These are phyloP conservation scores for Dothideomycetidae sp. DNA, from an alignment of 2,329 filamentous ascomycete genomes.

Conservation along the genomic window DNA sequence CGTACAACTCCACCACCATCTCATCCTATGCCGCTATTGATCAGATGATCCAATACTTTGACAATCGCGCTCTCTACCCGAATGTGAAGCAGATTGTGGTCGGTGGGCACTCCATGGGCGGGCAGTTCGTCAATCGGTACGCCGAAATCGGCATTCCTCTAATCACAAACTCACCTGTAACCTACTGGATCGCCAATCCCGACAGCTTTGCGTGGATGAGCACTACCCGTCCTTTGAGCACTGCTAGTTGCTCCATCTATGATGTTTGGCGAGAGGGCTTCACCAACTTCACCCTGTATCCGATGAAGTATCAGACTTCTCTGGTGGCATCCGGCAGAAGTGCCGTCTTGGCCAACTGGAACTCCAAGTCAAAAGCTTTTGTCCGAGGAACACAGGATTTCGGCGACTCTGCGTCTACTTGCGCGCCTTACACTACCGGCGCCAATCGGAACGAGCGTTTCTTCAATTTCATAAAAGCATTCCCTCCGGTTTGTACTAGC, in stretches of 20 bases:
- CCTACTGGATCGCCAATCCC: constrained; percentile 24
- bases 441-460: constrained; percentile 26
- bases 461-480: constrained; percentile 26
- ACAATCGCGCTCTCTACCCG: constrained; percentile 20
- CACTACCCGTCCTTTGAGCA: constrained; percentile 19
- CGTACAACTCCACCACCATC: constrained; percentile 16
- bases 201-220: constrained; percentile 24
- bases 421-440: constrained; percentile 22
- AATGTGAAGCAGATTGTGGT: constrained; percentile 26
- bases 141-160: constrained; percentile 19
- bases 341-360: constrained; percentile 22
- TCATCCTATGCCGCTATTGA: constrained; percentile 24
- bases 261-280: constrained; percentile 25
- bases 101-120: constrained; percentile 25
- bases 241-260: constrained; percentile 19
- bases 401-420: constrained; percentile 23
- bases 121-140: constrained; percentile 24
- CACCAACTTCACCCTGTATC: constrained; percentile 20
- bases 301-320: constrained; percentile 19
- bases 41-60: constrained; percentile 24
- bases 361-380: constrained; percentile 22
- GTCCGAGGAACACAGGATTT: constrained; percentile 22
- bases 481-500: constrained; percentile 20
- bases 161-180: constrained; percentile 16
- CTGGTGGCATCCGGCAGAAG: constrained; percentile 20